phyloP scores from a whole-genome alignment of 2,329 filamentous ascomycete species.

The Cladosporium sp. region DNA sequence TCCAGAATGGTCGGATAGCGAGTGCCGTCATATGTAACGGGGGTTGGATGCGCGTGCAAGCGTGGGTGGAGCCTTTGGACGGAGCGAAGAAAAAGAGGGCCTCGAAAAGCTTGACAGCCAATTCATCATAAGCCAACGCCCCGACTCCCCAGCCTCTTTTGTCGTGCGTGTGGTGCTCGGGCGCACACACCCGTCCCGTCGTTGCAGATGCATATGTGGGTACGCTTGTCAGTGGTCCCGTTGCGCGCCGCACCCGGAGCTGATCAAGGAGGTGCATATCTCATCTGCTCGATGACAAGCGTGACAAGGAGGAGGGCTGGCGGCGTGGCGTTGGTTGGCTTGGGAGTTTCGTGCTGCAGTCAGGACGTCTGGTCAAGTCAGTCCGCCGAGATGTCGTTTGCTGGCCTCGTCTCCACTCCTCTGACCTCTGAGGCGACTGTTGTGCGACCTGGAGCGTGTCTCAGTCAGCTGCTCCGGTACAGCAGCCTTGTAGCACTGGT shows the following conservation, averaged over 20 bases:
- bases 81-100: constrained; percentile 3
- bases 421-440: not conserved
- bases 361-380: not conserved
- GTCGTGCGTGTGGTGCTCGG: not conserved
- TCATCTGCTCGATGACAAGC: constrained; percentile 17
- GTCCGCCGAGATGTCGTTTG: not conserved
- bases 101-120: constrained; percentile 15
- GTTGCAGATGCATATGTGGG: constrained; percentile 11
- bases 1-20: constrained; percentile 13
- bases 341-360: not conserved
- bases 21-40: constrained; percentile 15
- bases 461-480: constrained; percentile 11
- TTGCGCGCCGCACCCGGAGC: constrained; percentile 4
- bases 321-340: constrained; percentile 1
- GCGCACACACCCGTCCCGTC: constrained; percentile 9
- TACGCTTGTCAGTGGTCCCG: constrained; percentile 1
- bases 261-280: constrained; percentile 12
- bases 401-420: not conserved
- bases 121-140: constrained; percentile 7
- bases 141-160: constrained; percentile 7
- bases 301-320: constrained; percentile 13
- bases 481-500: constrained; percentile 1
- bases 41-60: not conserved
- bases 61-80: constrained; percentile 8
- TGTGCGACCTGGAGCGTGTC: constrained; percentile 6